phyloP scores from a whole-genome alignment of 148 eudicot species.

The Diospyros lotus region DNA sequence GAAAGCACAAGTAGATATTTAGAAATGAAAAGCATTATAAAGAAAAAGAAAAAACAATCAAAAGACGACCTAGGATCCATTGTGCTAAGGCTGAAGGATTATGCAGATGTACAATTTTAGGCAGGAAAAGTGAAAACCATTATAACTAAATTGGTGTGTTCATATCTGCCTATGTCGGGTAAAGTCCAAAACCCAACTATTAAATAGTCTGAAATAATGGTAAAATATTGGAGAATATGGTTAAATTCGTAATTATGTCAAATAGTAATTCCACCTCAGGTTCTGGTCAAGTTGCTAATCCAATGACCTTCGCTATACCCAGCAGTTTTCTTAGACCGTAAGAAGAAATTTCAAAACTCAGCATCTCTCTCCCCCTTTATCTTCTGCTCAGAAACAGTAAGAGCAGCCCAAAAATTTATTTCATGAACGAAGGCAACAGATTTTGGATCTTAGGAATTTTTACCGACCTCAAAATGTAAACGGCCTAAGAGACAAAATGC shows the following conservation, averaged over 20 bases:
- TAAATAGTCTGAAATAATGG: too few species aligned
- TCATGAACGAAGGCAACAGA: background rate
- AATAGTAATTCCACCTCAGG: too few species aligned
- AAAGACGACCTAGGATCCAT: too few species aligned
- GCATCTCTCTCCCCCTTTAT: background rate
- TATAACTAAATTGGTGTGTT: background rate
- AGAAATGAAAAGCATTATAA: background rate
- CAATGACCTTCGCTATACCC: background rate
- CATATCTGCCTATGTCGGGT: background rate
- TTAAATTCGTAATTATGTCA: too few species aligned
- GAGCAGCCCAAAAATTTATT: background rate
- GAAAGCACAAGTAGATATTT: background rate
- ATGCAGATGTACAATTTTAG: background rate
- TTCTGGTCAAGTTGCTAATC: too few species aligned
- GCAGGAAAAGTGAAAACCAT: background rate
- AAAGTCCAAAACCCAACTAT: background rate
- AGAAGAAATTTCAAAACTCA: background rate
- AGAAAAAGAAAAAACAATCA: too few species aligned
- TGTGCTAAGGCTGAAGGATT: background rate
- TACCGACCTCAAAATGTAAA: too few species aligned
- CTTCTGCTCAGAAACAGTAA: background rate
- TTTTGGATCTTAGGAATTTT: background rate
- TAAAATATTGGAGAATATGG: too few species aligned
- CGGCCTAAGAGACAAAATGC: too few species aligned
- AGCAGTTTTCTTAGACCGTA: background rate